phyloP scores from a whole-genome alignment of 345 rosid species.

The Trapa bicornis region DNA sequence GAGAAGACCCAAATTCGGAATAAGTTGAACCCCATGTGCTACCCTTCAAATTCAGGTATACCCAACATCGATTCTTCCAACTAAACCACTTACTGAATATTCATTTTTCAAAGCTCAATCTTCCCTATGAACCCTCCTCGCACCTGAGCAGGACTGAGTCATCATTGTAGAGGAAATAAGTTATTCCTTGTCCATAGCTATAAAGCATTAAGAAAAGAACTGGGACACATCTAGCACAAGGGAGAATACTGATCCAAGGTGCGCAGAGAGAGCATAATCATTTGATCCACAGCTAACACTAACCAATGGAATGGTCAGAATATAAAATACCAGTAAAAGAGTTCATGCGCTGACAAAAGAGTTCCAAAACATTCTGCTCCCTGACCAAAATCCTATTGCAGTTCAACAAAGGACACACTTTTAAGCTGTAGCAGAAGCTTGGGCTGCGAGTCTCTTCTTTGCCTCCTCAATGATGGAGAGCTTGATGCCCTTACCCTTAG shows the following conservation, averaged over 20 bases:
- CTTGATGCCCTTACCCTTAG: slow-evolving; percentile 86
- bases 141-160: too few relatives aligned
- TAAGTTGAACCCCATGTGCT: not conserved
- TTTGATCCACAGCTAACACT: not conserved
- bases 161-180: not conserved
- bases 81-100: not conserved
- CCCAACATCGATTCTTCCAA: not conserved
- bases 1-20: not conserved
- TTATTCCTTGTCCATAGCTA: too few relatives aligned
- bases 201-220: not conserved
- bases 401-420: not conserved
- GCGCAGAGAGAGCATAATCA: not conserved
- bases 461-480: slow-evolving; percentile 77
- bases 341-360: not conserved
- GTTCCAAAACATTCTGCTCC: not conserved
- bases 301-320: not conserved
- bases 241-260: not conserved
- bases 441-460: slow-evolving; percentile 59
- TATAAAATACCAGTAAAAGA: not conserved
- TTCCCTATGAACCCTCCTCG: too few relatives aligned
- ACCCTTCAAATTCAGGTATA: not conserved
- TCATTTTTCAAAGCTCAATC: not conserved
- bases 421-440: slow-evolving; percentile 25
- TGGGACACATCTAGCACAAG: not conserved
- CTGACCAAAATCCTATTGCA: not conserved